Evolutionary conservation across 176 grass and related monocot genomes (phyloP), one percentile per base, ranked within the genome.

Genomic region (Zoysia pacifica): DNA sequence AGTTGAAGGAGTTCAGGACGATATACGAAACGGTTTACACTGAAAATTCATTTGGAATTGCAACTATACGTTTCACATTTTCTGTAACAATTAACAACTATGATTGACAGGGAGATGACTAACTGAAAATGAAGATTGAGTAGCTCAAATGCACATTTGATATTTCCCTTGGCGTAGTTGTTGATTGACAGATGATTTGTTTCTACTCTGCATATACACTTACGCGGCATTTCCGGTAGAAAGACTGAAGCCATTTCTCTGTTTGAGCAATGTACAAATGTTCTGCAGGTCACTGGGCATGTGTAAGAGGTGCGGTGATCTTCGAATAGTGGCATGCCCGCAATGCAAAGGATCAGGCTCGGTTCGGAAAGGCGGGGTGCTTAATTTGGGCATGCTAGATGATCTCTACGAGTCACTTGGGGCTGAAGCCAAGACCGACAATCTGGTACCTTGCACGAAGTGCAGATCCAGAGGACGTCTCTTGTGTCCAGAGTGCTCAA

Each of bases 251-350:
- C 5, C 9, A 42, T 74, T 72, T 42, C 38, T 50, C 59, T 28
- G 45, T 90, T 38, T 67, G 48, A 78, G 44, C 62, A 60, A 78
- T 18, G 5, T 19, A 52, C 38, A 46, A 42, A 48, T 55, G 49
- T 9, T 39, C 72, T 85, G 41, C 85, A 97, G 95, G 59, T 93
- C 91, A 46, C 79, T 97, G 75, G 81, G 88, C 46, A 97, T 94
- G 92, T 97, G 95, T 37, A 91, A 91, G 86, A 90, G 63, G 52
- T 94, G 95, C 0, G 92, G 95, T 45, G 83, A 94, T 82, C 92
- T 94, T 62, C 89, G 84, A 10, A 91, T 92, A 72, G 84, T 94
- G 77, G 92, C 96, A 67, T 98, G 92, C 20, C 86, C 90, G 11
- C 75, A 85, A 36, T 98, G 92, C 79, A 95, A 84, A 87, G 96